A percentile compares a stretch with the other conserved stretches of the same genome.
These are phyloP conservation scores for Amylocystis lapponica DNA, from an alignment of 768 basidiomycete genomes.

Conservation along the genomic window DNA sequence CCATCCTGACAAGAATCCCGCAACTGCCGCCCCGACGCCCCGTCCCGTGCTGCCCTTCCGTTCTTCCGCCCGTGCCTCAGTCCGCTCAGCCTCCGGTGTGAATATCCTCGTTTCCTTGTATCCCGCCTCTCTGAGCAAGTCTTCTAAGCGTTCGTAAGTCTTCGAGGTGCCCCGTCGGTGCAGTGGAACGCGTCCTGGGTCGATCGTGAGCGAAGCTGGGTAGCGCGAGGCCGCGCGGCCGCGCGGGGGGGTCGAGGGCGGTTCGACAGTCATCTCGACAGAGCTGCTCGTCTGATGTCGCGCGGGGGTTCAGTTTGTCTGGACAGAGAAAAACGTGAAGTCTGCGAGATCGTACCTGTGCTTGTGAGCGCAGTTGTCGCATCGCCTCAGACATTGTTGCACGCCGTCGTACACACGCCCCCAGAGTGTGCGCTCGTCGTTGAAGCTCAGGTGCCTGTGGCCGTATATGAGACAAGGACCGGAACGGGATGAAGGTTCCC, in stretches of 20 bases:
- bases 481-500: too few relatives aligned
- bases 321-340: too few relatives aligned
- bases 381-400: too few relatives aligned
- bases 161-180: slow-evolving; percentile 75
- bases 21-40: slow-evolving; percentile 48
- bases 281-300: too few relatives aligned
- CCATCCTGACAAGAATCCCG: slow-evolving; percentile 61
- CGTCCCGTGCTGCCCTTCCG: slow-evolving; percentile 21
- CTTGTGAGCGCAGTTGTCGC: too few relatives aligned
- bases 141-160: slow-evolving; percentile 80
- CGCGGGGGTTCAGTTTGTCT: too few relatives aligned
- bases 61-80: slow-evolving; percentile 23
- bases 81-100: slow-evolving; percentile 73
- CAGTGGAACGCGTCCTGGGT: slow-evolving; percentile 51
- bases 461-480: too few relatives aligned
- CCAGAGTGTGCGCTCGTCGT: too few relatives aligned
- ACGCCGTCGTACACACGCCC: too few relatives aligned
- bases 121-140: slow-evolving; percentile 80
- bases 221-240: slow-evolving; percentile 33
- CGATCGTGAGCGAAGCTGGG: slow-evolving; percentile 41
- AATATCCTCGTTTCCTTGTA: slow-evolving; percentile 91
- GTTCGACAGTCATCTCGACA: background rate
- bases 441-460: too few relatives aligned
- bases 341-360: too few relatives aligned
- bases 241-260: slow-evolving; percentile 16